phyloP scores from a whole-genome alignment of 768 basidiomycete genomes.

The Suillus placidus region DNA sequence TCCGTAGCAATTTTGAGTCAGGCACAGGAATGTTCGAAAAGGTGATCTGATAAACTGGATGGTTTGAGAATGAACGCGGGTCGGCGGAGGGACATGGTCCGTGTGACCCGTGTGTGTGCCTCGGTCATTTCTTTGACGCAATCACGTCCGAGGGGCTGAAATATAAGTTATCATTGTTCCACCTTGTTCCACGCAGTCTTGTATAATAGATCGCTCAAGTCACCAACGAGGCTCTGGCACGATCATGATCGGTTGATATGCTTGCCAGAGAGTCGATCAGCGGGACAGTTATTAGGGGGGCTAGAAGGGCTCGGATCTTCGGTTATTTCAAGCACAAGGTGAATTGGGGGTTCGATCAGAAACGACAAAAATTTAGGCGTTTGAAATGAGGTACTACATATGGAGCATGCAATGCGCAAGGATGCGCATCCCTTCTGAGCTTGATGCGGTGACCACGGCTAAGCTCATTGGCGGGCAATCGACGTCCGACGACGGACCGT shows the following conservation, averaged over 20 bases:
- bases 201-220: background rate
- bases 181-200: background rate
- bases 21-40: background rate
- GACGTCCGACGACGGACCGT: no score
- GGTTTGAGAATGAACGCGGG: background rate
- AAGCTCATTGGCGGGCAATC: background rate
- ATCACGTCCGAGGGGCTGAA: background rate
- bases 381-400: background rate
- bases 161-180: background rate
- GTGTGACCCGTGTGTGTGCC: background rate
- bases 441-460: background rate
- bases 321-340: background rate
- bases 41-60: background rate
- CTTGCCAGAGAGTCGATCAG: background rate
- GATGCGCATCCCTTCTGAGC: background rate
- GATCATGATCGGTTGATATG: background rate
- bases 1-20: background rate
- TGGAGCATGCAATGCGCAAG: background rate
- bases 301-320: constrained; percentile 1
- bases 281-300: background rate
- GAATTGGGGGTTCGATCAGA: background rate
- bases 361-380: background rate
- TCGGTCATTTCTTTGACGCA: background rate
- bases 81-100: background rate
- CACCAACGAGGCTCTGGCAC: background rate